Base-by-base conservation (phyloP, 2,329 filamentous ascomycete genomes). In the Microsporum ferrugineum region DNA sequence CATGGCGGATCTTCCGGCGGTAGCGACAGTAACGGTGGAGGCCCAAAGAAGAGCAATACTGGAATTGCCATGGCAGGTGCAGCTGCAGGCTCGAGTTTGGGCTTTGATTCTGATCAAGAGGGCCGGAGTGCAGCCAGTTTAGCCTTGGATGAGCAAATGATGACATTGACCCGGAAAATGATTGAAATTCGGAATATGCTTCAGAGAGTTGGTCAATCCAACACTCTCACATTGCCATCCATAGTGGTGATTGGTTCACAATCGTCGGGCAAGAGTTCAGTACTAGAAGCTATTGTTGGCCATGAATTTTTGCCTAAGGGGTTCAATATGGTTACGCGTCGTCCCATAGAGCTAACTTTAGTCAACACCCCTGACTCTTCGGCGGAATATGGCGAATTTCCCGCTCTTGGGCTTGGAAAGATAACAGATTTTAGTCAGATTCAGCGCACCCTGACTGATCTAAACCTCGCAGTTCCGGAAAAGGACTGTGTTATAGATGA, bases 201-300 rank as follows among this genome's bases (percentile, higher is more conserved):
- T 29, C 88, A 95, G 70, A 89, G 87, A 31, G 88, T 99, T 55
- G 95, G 91, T 38, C 92, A 99, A 77, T 95, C 91, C 0, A 90
- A 88, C 65, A 85, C 89, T 2, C 78, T 99, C 65, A 92, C 88
- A 0, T 78, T 99, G 27, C 94, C 94, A 0, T 97, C 95, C 0
- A 99, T 99, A 62, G 94, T 99, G n/a, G 94, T 99, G 41, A 96
- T 99, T 67, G 94, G 94, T 29, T 99, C 94, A 1, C 94, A 99
- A 72, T 99, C 94, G 0, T 97, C 94, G 0, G 94, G 94, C 45
- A 99, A 99, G 78, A 97, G 92, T 70, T 99, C 94, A 0, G 94
- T 99, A 1, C 75, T 99, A 56, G 94, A 99, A 73, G 89, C 94
- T 23, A 95, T 99, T 63, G 95, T 99, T 60, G 95, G 94, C 3